Evolutionary conservation across 352 stramenopile species (phyloP), one percentile per base, ranked within the genome.

Genomic region (Phytopythium delawarense): DNA sequence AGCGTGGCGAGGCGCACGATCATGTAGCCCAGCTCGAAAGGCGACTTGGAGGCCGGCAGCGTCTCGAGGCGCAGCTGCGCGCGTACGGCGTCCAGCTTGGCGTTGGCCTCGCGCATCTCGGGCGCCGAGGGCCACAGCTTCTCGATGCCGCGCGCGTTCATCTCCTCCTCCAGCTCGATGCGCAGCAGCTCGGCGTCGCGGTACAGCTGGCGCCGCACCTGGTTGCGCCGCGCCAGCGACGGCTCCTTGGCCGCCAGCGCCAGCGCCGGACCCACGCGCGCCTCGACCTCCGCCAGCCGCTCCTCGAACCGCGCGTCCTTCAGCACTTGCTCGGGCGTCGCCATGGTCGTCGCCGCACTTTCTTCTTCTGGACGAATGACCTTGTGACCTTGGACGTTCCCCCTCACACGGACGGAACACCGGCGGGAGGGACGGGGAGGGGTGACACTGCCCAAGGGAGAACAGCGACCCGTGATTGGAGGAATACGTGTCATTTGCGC

Each of bases 161-260:
- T 73, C 28, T 81, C 72, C 67, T 91, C 85, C 56, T 94, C 83
- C 44, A 94, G 70, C 59, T 94, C 85, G 21, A 94, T 68, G 60
- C 81, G 85, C 53, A 94, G 66, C 32, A 91, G 64, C 63, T 94
- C 85, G 63, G 66, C 79, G 61, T 91, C 82, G 49, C 73, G 69
- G 61, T 94, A 91, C 16, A 92, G 75, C 61, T 84, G 72, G 63
- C 82, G 80, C 21, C 73, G 72, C 48, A 67, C 70, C 65, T 92
- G 83, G 69, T 94, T 94, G 64, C 83, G 81, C 64, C 80, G 80
- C n/a, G 85, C 75, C 30, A 92, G 65, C 61, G 84, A 79, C 18
- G 60, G 58, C 9, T 80, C 65, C 49, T 67, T 59, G 28, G 66
- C 44, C 13, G 72, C 76, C 28, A 86, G 58, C 52, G 64, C 68